These are phyloP conservation scores for Calophaca sinica DNA, from an alignment of 306 rosid genomes.

Conservation along the genomic window DNA sequence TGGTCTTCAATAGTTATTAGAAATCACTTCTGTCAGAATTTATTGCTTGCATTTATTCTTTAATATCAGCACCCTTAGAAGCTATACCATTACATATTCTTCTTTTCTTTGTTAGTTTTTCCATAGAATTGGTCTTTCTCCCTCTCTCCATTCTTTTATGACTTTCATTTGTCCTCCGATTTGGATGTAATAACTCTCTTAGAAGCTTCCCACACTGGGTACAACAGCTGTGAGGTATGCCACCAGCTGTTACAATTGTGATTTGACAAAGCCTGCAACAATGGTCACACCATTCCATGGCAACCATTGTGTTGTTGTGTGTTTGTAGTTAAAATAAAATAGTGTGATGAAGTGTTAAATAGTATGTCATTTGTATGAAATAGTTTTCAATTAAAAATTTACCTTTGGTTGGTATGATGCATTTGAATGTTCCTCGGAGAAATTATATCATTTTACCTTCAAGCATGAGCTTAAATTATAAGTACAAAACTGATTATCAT, in stretches of 20 bases:
- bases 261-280: conserved; percentile 27
- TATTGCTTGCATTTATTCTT: neutral
- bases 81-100: neutral
- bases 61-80: neutral
- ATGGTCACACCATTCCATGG: conserved; percentile 37
- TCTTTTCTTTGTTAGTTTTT: neutral
- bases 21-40: neutral
- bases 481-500: too few species aligned
- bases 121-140: neutral
- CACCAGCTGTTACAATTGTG: neutral
- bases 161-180: neutral
- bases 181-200: too few species aligned
- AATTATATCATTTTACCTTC: too few species aligned
- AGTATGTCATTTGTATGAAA: too few species aligned
- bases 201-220: conserved; percentile 41
- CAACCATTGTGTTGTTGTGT: neutral
- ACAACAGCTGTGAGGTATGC: conserved; percentile 35
- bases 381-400: too few species aligned
- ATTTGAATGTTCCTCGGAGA: too few species aligned
- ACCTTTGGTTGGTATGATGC: too few species aligned
- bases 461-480: too few species aligned
- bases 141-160: neutral
- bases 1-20: neutral
- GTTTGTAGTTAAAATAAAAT: too few species aligned
- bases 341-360: too few species aligned